Evolutionary conservation across 495 filamentous ascomycete genomes (phyloP).

Genomic region (Cairneyella variabilis): DNA sequence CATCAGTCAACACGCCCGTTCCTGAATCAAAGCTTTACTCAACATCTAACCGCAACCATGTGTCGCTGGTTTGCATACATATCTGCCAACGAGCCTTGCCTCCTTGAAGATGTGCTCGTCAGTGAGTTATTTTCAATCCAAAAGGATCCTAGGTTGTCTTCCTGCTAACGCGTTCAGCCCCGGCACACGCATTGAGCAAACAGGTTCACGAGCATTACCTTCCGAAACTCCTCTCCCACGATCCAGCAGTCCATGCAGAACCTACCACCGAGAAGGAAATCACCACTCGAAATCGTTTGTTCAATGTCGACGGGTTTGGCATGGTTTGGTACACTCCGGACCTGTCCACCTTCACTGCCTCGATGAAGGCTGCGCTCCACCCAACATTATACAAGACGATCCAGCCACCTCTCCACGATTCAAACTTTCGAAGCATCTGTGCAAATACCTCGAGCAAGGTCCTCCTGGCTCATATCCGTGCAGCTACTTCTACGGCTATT

Average conservation of each 20-base stretch:
- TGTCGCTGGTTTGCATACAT: constrained; percentile 32
- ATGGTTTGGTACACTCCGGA: constrained; percentile 25
- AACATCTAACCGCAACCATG: no score
- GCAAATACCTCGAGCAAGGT: constrained; percentile 38
- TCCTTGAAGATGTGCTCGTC: constrained; percentile 33
- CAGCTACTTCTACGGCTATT: constrained; percentile 37
- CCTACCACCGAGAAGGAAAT: constrained; percentile 32
- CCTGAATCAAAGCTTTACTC: no score
- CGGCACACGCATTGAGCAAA: constrained; percentile 36
- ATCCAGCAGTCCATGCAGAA: constrained; percentile 26
- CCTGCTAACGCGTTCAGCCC: constrained; percentile 16
- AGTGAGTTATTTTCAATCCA: constrained; percentile 6
- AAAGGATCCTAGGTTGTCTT: not conserved
- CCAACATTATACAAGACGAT: constrained; percentile 45
- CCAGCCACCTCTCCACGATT: constrained; percentile 42
- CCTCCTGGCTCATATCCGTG: constrained; percentile 44
- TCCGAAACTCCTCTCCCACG: constrained; percentile 39
- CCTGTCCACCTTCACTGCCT: constrained; percentile 18
- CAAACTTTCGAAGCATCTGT: constrained; percentile 42
- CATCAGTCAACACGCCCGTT: no score
- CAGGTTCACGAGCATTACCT: constrained; percentile 49
- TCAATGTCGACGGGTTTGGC: constrained; percentile 47
- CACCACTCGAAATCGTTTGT: constrained; percentile 39
- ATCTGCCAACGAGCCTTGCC: constrained; percentile 26
- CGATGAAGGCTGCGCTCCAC: constrained; percentile 25